Conservation (phyloP, 495 filamentous ascomycete genomes). For the Acidomyces sp. region DNA sequence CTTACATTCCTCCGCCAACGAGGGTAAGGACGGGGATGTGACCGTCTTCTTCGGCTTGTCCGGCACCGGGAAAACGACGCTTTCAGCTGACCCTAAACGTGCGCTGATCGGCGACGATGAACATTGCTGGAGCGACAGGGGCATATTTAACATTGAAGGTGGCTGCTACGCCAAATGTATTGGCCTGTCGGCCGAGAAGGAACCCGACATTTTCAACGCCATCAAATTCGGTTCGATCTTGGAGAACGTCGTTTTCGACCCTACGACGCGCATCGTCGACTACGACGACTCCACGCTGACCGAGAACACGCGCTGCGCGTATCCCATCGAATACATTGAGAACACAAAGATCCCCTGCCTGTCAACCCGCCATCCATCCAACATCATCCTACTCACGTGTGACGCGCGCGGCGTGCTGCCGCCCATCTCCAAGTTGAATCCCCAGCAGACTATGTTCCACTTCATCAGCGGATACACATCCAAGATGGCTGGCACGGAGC, state of each 20-base stretch:
- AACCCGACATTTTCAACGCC: conserved; percentile 94
- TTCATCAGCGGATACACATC: conserved; percentile 99
- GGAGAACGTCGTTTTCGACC: conserved; percentile 97
- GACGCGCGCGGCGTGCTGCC: conserved; percentile 95
- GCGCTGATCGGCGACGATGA: conserved; percentile 95
- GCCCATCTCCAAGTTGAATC: conserved; percentile 92
- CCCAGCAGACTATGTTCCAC: conserved; percentile 98
- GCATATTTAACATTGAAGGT: conserved; percentile 99
- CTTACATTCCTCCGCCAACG: conserved; percentile 87
- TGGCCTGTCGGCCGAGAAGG: conserved; percentile 91
- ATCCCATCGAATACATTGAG: conserved; percentile 95
- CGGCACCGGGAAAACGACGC: conserved; percentile 94
- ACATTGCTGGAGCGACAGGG: conserved; percentile 96
- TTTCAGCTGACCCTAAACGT: conserved; percentile 94
- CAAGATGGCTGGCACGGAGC: conserved; percentile 99
- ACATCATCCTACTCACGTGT: conserved; percentile 97
- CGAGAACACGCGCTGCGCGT: conserved; percentile 96
- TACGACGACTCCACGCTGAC: conserved; percentile 92
- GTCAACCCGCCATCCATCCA: conserved; percentile 73
- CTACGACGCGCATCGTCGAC: conserved; percentile 74
- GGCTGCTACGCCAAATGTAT: conserved; percentile 99
- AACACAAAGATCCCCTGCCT: conserved; percentile 98
- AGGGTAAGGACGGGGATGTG: conserved; percentile 77
- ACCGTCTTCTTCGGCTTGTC: conserved; percentile 99
- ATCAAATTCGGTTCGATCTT: conserved; percentile 95